Evolutionary conservation across 2,329 filamentous ascomycete genomes (phyloP).

Genomic region (Tothia fuscella): DNA sequence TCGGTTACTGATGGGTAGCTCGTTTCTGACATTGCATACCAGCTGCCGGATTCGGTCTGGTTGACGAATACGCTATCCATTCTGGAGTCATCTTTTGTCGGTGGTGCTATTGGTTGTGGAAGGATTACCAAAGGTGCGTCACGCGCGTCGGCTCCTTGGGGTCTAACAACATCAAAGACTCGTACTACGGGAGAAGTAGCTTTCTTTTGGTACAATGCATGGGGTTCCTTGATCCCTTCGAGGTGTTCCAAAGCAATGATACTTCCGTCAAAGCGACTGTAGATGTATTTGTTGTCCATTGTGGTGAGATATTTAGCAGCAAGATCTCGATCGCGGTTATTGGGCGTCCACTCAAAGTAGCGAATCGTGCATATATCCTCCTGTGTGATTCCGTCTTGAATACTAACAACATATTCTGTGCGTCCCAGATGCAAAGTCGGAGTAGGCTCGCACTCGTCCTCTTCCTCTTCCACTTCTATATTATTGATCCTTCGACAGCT

Average conservation of each 20-base stretch:
- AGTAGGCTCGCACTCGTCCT: conserved; percentile 65
- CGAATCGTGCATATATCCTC: conserved; percentile 76
- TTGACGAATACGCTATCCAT: conserved; percentile 61
- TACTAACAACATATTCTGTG: conserved; percentile 80
- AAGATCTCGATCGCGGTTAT: conserved; percentile 80
- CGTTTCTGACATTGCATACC: conserved; percentile 85
- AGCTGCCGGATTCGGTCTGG: conserved; percentile 71
- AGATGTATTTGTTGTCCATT: conserved; percentile 80
- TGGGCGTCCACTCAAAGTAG: conserved; percentile 90
- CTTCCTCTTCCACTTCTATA: conserved; percentile 47
- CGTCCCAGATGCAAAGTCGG: conserved; percentile 75
- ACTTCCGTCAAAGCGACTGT: conserved; percentile 72
- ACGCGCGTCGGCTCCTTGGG: conserved; percentile 50
- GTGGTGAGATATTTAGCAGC: conserved; percentile 69
- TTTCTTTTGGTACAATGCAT: conserved; percentile 37
- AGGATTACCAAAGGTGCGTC: conserved; percentile 72
- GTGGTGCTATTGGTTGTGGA: conserved; percentile 63
- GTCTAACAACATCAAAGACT: conserved; percentile 77
- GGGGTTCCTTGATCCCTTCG: conserved; percentile 20
- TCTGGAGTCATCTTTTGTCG: conserved; percentile 31
- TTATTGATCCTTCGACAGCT: conserved; percentile 63
- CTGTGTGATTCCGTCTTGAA: conserved; percentile 62
- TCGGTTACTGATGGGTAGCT: conserved; percentile 78
- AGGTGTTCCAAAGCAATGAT: conserved; percentile 66
- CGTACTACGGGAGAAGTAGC: conserved; percentile 66